Conservation (phyloP, 1,284 basidiomycete species). For the Meira nashicola region DNA sequence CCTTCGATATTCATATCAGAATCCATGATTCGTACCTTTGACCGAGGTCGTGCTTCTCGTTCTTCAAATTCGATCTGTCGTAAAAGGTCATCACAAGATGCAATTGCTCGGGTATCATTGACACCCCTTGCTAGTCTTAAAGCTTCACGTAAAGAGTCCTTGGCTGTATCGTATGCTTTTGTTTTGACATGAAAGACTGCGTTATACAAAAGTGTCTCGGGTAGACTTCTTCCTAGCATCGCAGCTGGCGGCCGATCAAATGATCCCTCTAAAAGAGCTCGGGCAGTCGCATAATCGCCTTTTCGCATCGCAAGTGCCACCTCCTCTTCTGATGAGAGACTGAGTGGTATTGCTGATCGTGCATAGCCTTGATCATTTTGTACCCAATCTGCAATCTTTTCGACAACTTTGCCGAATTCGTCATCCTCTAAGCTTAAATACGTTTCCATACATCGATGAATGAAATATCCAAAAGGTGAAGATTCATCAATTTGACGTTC, state of each 20-base stretch:
- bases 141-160: conserved; percentile 1
- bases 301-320: background rate
- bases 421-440: background rate
- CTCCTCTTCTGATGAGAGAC: too few relatives aligned
- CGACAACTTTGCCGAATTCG: background rate
- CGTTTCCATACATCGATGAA: background rate
- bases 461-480: background rate
- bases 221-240: background rate
- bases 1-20: background rate
- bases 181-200: conserved; percentile 4
- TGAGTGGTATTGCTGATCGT: too few relatives aligned
- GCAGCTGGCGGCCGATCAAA: conserved; percentile 5
- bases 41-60: background rate
- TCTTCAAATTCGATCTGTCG: conserved; percentile 5
- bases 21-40: background rate
- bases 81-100: conserved; percentile 5
- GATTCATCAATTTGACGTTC: conserved; percentile 2
- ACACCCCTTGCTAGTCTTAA: background rate
- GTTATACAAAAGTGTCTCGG: background rate
- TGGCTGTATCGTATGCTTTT: conserved; percentile 5
- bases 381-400: background rate
- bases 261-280: conserved; percentile 3
- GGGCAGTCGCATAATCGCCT: conserved; percentile 3
- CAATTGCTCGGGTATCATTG: background rate
- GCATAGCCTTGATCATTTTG: background rate